Conservation (phyloP, 148 eudicot genomes). For the Chenopodium quinoa region DNA sequence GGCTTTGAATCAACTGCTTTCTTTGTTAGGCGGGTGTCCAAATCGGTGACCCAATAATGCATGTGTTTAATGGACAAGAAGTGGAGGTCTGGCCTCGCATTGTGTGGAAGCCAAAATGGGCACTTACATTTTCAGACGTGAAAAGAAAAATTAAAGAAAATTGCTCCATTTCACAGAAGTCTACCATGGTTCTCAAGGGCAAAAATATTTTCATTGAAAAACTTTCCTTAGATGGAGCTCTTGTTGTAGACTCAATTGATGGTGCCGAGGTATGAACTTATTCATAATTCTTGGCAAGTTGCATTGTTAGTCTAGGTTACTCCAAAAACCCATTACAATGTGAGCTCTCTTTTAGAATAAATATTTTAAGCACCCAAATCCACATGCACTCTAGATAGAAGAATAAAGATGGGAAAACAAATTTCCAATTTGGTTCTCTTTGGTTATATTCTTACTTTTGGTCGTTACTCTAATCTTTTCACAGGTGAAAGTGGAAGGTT, state of each 20-base stretch:
- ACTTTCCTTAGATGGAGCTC: slow-evolving; percentile 84
- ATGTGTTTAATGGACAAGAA: slow-evolving; percentile 81
- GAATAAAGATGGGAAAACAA: not conserved
- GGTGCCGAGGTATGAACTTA: slow-evolving; percentile 71
- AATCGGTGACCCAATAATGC: slow-evolving; percentile 57
- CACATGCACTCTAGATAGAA: not conserved
- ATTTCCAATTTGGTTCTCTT: not conserved
- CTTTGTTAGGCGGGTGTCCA: slow-evolving; percentile 70
- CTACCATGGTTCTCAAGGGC: slow-evolving; percentile 81
- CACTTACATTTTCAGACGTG: slow-evolving; percentile 64
- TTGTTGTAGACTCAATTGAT: slow-evolving; percentile 57
- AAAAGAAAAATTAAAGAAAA: slow-evolving; percentile 60
- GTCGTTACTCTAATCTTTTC: not conserved
- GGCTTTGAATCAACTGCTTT: not conserved
- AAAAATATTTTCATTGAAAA: slow-evolving; percentile 51
- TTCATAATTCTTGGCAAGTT: not conserved
- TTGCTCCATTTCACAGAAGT: slow-evolving; percentile 60
- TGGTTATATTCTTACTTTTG: not conserved
- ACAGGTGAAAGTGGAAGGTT: slow-evolving; percentile 84
- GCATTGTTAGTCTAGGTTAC: not conserved
- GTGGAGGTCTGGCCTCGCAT: slow-evolving; percentile 93
- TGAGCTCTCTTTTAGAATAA: too few relatives aligned
- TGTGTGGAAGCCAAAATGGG: slow-evolving; percentile 97
- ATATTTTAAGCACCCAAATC: too few relatives aligned
- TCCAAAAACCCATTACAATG: not conserved